phyloP scores from a whole-genome alignment of 768 basidiomycete genomes.

The Butyriboletus loyo region DNA sequence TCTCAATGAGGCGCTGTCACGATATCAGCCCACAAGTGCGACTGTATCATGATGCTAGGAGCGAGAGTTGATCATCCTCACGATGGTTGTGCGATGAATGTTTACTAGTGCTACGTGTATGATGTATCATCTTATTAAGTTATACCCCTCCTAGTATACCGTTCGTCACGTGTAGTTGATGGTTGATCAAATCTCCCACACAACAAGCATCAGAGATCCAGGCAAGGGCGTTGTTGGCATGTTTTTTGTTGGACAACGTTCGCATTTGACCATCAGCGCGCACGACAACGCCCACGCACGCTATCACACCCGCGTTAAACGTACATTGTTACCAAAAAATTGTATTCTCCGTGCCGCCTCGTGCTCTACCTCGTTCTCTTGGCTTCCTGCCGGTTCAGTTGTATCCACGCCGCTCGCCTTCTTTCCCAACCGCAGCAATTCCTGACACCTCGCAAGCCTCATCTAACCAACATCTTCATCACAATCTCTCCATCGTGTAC shows the following conservation, averaged over 20 bases:
- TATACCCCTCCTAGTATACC: constrained; percentile 9
- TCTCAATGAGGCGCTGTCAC: constrained; percentile 26
- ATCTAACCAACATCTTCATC: background rate
- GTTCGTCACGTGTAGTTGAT: constrained; percentile 5
- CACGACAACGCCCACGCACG: background rate
- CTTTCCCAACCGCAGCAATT: constrained; percentile 1
- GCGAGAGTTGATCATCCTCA: background rate
- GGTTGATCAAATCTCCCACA: constrained; percentile 8
- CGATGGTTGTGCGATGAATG: constrained; percentile 4
- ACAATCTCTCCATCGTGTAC: constrained; percentile 4
- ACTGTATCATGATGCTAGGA: constrained; percentile 7
- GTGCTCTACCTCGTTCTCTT: constrained; percentile 23
- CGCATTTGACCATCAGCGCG: background rate
- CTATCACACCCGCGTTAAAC: background rate
- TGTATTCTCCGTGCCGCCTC: constrained; percentile 9
- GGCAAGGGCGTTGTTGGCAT: background rate
- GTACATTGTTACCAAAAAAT: background rate
- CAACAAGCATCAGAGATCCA: background rate
- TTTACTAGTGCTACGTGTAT: constrained; percentile 3
- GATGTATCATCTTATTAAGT: constrained; percentile 3
- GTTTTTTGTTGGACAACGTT: background rate
- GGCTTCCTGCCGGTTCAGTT: background rate
- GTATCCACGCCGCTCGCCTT: constrained; percentile 2
- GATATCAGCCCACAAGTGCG: constrained; percentile 19
- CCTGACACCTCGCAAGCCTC: background rate